These are phyloP conservation scores for Erythrobasidium hasegawianum DNA, from an alignment of 1,284 basidiomycete genomes.

Conservation along the genomic window DNA sequence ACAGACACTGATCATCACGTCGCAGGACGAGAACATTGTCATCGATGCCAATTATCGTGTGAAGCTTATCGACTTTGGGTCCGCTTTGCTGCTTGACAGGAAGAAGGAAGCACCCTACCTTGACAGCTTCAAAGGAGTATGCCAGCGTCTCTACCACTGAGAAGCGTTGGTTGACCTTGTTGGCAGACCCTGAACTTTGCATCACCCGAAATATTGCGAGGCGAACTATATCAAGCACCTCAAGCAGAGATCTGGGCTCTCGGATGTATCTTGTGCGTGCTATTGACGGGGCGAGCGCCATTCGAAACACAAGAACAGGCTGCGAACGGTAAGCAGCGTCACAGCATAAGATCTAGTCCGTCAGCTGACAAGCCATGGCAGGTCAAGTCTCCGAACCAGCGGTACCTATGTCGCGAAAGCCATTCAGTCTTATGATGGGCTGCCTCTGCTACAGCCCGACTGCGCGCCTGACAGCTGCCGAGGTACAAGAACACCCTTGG, in stretches of 20 bases:
- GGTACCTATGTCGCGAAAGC: slow-evolving; percentile 47
- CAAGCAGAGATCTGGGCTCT: slow-evolving; percentile 89
- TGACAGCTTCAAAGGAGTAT: slow-evolving; percentile 65
- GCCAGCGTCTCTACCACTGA: neutral
- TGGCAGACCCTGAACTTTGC: slow-evolving; percentile 63
- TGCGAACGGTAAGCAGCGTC: slow-evolving; percentile 54
- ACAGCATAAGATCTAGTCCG: slow-evolving; percentile 42
- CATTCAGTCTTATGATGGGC: slow-evolving; percentile 60
- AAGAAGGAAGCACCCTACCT: slow-evolving; percentile 53
- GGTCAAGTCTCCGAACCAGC: slow-evolving; percentile 47
- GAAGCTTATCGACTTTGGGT: slow-evolving; percentile 91
- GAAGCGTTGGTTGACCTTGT: neutral
- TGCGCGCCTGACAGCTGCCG: slow-evolving; percentile 62
- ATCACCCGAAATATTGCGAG: slow-evolving; percentile 68
- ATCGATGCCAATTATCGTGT: slow-evolving; percentile 66
- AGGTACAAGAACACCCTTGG: slow-evolving; percentile 75
- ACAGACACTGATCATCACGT: neutral
- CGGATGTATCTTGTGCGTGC: slow-evolving; percentile 79
- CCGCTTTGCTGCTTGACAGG: slow-evolving; percentile 71
- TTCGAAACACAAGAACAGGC: slow-evolving; percentile 64
- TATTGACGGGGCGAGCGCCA: slow-evolving; percentile 77
- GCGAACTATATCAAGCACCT: slow-evolving; percentile 61
- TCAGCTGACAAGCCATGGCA: neutral
- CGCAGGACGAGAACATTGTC: slow-evolving; percentile 76
- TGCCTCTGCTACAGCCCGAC: slow-evolving; percentile 71